Evolutionary conservation across 768 basidiomycete species (phyloP).

Genomic region (Pleurotus platypus): DNA sequence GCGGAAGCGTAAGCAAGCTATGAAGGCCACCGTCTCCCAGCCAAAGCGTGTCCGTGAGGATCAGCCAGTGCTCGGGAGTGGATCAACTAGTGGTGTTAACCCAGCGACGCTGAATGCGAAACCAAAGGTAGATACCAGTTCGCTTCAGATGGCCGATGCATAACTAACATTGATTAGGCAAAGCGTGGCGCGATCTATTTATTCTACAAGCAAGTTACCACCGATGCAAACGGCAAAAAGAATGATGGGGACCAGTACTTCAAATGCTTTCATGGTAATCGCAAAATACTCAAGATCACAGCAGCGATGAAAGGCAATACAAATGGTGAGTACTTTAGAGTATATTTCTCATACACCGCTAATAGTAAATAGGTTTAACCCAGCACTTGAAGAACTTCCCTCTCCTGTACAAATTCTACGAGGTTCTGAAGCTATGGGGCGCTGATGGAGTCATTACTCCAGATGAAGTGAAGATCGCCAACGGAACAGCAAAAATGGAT

Average conservation of each 20-base stretch:
- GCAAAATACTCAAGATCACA: not conserved
- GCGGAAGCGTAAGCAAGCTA: not conserved
- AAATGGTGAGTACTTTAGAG: not conserved
- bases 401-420: not conserved
- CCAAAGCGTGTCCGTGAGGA: not conserved
- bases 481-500: not conserved
- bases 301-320: not conserved
- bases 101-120: not conserved
- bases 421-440: not conserved
- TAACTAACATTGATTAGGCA: not conserved
- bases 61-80: not conserved
- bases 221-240: not conserved
- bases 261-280: not conserved
- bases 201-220: not conserved
- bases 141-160: too few relatives aligned
- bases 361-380: not conserved
- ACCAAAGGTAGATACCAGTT: too few relatives aligned
- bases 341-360: too few relatives aligned
- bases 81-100: not conserved
- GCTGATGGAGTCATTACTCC: not conserved
- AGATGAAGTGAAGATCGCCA: not conserved
- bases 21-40: not conserved
- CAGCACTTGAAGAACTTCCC: not conserved
- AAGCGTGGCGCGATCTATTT: not conserved
- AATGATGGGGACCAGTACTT: not conserved